Conservation (phyloP, 192 early-diverging fungal species). For the Entomortierella lignicola region DNA sequence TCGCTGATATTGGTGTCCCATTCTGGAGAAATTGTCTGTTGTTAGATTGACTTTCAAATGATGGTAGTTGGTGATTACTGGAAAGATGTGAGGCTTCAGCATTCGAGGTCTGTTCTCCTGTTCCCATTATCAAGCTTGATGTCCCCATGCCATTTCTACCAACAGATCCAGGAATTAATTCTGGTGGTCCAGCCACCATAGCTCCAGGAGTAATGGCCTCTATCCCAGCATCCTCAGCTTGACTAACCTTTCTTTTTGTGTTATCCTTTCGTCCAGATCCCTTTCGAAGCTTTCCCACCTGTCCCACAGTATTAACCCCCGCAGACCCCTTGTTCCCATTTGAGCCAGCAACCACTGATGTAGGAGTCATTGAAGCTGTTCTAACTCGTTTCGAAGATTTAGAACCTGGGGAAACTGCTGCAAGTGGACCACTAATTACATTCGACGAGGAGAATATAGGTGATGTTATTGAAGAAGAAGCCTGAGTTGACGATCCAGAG, state of each 20-base stretch:
- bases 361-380: slow-evolving; percentile 36
- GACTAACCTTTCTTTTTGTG: slow-evolving; percentile 22
- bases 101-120: not conserved
- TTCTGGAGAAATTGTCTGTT: not conserved
- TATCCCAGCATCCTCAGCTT: slow-evolving; percentile 1
- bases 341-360: not conserved
- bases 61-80: not conserved
- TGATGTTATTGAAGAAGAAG: slow-evolving; percentile 22
- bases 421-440: not conserved
- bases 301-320: not conserved
- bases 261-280: slow-evolving; percentile 28
- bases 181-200: not conserved
- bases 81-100: not conserved
- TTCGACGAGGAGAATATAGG: slow-evolving; percentile 10
- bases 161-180: not conserved
- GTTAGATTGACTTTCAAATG: not conserved
- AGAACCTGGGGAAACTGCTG: not conserved
- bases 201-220: not conserved
- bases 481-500: slow-evolving; percentile 16
- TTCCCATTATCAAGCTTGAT: not conserved
- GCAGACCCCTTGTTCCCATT: not conserved
- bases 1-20: not conserved
- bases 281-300: slow-evolving; percentile 7
- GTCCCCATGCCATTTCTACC: not conserved
- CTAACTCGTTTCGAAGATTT: slow-evolving; percentile 33